Evolutionary conservation across 257 asterid genomes (phyloP).

Genomic region (Echites panduratus): DNA sequence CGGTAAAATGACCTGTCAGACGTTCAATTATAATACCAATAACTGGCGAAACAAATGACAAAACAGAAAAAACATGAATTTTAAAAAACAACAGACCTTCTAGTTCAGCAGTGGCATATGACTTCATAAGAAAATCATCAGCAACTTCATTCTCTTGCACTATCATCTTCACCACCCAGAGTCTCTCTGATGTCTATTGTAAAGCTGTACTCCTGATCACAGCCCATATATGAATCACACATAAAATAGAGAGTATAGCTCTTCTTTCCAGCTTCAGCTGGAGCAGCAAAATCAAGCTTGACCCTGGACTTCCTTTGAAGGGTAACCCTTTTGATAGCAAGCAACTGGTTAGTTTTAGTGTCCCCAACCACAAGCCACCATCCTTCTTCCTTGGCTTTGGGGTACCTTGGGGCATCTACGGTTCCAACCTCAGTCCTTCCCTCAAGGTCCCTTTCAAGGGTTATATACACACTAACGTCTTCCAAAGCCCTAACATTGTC

Average conservation of each 20-base stretch:
- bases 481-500: slow-evolving; percentile 26
- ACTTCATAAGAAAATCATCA: neutral
- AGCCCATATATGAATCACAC: slow-evolving; percentile 37
- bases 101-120: neutral
- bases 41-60: neutral
- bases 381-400: slow-evolving; percentile 39
- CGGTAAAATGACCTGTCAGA: neutral
- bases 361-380: slow-evolving; percentile 47
- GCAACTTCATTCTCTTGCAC: slow-evolving; percentile 1
- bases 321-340: slow-evolving; percentile 36
- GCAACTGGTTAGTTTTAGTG: slow-evolving; percentile 29
- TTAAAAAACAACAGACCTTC: neutral
- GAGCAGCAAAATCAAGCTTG: slow-evolving; percentile 36
- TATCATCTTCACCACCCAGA: slow-evolving; percentile 8
- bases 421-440: slow-evolving; percentile 38
- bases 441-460: slow-evolving; percentile 38
- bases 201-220: slow-evolving; percentile 32
- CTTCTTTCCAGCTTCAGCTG: slow-evolving; percentile 29
- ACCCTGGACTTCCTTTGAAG: slow-evolving; percentile 33
- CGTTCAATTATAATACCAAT: neutral
- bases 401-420: slow-evolving; percentile 35
- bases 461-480: slow-evolving; percentile 24
- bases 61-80: neutral
- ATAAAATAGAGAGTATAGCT: slow-evolving; percentile 28
- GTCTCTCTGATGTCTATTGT: slow-evolving; percentile 25